Percentiles rank a stretch among this genome's conserved stretches.
phyloP scores from a whole-genome alignment of 768 basidiomycete genomes.

The Daedalea quercina region DNA sequence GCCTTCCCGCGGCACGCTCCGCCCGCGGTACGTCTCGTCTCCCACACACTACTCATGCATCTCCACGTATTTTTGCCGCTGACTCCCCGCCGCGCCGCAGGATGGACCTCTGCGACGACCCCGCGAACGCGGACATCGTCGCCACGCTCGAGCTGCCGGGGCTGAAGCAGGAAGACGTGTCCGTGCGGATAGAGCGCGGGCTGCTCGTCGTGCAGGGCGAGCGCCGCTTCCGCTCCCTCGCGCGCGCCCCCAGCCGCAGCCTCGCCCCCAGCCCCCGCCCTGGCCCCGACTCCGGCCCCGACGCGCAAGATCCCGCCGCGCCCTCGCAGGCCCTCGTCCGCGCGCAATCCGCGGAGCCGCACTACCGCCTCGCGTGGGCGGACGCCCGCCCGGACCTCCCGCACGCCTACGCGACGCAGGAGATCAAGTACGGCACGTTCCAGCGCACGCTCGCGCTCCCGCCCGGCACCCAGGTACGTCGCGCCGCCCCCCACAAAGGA shows the following conservation, averaged over 20 bases:
- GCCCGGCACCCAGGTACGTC: conserved; percentile 27
- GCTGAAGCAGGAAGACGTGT: conserved; percentile 28
- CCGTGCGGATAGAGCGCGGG: conserved; percentile 26
- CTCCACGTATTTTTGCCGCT: no score
- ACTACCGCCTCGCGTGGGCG: not conserved
- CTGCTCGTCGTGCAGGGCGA: conserved; percentile 30
- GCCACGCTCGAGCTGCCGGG: conserved; percentile 36
- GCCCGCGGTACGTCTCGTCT: no score
- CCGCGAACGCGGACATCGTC: conserved; percentile 23
- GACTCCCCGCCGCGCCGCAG: no score
- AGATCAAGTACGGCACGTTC: conserved; percentile 35
- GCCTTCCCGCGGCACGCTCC: not conserved
- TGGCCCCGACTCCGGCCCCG: not conserved
- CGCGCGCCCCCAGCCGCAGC: conserved; percentile 2
- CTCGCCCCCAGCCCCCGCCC: not conserved
- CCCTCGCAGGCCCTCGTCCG: not conserved
- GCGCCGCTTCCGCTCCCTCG: conserved; percentile 17
- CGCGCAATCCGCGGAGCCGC: not conserved
- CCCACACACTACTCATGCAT: no score
- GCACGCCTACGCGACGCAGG: conserved; percentile 24
- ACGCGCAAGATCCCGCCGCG: not conserved
- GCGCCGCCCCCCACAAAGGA: conserved; percentile 6
- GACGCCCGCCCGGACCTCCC: not conserved
- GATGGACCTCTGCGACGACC: conserved; percentile 34
- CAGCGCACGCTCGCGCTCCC: conserved; percentile 31